A percentile compares a stretch with the other conserved stretches of the same genome.
Conservation (phyloP, 805 yeast genomes). For the Candida corydali region DNA sequence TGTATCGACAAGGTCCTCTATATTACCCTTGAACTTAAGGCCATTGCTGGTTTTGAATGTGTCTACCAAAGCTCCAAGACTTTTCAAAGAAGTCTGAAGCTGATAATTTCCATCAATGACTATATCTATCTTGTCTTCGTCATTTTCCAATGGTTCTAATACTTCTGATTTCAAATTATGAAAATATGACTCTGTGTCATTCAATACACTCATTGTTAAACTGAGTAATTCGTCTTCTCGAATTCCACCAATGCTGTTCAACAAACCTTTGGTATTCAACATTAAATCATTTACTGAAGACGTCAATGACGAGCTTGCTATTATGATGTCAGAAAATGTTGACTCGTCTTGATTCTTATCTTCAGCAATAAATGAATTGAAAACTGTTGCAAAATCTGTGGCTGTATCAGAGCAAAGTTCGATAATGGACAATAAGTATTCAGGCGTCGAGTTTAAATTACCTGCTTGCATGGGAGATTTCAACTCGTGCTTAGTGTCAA, state of each 20-base stretch:
- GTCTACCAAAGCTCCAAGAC: slow-evolving; percentile 52
- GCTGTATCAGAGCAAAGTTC: slow-evolving; percentile 70
- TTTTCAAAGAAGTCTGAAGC: slow-evolving; percentile 68
- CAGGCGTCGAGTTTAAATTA: slow-evolving; percentile 70
- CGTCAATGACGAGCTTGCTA: slow-evolving; percentile 60
- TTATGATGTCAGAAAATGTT: slow-evolving; percentile 60
- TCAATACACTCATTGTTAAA: slow-evolving; percentile 54
- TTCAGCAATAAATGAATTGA: slow-evolving; percentile 72
- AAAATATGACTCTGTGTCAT: slow-evolving; percentile 59
- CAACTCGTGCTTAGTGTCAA: slow-evolving; percentile 65
- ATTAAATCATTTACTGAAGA: slow-evolving; percentile 59
- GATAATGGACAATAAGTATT: slow-evolving; percentile 58
- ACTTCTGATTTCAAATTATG: slow-evolving; percentile 52
- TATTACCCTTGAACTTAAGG: slow-evolving; percentile 41
- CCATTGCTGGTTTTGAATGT: slow-evolving; percentile 36
- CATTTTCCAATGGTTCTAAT: slow-evolving; percentile 48
- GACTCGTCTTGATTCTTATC: slow-evolving; percentile 53
- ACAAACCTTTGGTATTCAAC: slow-evolving; percentile 66
- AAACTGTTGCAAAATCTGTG: slow-evolving; percentile 75
- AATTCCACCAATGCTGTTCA: slow-evolving; percentile 48
- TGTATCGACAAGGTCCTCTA: slow-evolving; percentile 66
- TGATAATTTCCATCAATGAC: slow-evolving; percentile 74
- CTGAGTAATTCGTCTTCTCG: slow-evolving; percentile 49
- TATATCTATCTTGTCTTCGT: slow-evolving; percentile 64
- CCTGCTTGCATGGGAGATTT: slow-evolving; percentile 82